Evolutionary conservation across 805 yeast species (phyloP).

Genomic region (Candida ascalaphidarum): DNA sequence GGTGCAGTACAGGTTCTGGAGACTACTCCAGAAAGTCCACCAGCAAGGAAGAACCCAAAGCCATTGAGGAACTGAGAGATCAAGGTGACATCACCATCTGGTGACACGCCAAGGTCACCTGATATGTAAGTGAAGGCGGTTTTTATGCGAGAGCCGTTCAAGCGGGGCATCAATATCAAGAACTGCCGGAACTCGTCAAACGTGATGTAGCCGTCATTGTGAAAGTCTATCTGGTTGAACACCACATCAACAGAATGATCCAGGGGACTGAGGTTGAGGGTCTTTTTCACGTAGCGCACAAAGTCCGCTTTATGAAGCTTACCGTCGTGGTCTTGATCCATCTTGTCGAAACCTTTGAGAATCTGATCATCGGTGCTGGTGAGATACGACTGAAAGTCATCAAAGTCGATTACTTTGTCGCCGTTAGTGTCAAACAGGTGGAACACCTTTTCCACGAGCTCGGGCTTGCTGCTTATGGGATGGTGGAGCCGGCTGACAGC

Average conservation of each 20-base stretch:
- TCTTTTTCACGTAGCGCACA: constrained; percentile 47
- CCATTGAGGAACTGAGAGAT: constrained; percentile 75
- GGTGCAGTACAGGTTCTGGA: constrained; percentile 97
- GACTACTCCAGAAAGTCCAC: constrained; percentile 92
- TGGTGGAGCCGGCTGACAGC: constrained; percentile 45
- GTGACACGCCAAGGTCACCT: constrained; percentile 70
- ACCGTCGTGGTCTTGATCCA: constrained; percentile 73
- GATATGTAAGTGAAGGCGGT: constrained; percentile 78
- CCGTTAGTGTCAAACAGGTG: constrained; percentile 49
- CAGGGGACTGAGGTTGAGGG: constrained; percentile 46
- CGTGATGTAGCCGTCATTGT: constrained; percentile 60
- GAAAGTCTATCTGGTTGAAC: constrained; percentile 46
- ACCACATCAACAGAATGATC: constrained; percentile 44
- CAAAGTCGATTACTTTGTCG: constrained; percentile 51
- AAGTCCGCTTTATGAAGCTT: constrained; percentile 58
- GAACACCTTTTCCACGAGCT: constrained; percentile 50
- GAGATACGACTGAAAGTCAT: constrained; percentile 60
- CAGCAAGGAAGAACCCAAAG: constrained; percentile 86
- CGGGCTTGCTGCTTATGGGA: constrained; percentile 55
- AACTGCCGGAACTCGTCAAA: constrained; percentile 84
- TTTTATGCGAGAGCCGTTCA: constrained; percentile 64
- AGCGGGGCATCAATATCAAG: constrained; percentile 72
- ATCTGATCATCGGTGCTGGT: constrained; percentile 65
- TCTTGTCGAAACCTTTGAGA: constrained; percentile 52
- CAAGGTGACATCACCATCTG: constrained; percentile 89